phyloP scores from a whole-genome alignment of 306 rosid species.

The Abrus precatorius region DNA sequence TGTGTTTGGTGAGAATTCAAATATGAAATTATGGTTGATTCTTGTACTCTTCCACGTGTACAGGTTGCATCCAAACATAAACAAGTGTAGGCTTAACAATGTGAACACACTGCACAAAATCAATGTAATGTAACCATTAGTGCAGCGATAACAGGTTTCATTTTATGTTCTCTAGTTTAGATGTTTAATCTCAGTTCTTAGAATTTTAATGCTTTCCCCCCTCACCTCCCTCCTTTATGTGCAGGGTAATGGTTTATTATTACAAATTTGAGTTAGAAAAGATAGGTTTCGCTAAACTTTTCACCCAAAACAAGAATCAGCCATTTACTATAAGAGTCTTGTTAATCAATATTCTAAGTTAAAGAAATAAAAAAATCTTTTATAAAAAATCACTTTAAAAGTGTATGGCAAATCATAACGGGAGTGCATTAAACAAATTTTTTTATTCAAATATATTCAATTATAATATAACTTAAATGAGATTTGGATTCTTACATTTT shows the following conservation, averaged over 20 bases:
- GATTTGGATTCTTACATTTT: no score
- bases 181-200: conserved; percentile 2
- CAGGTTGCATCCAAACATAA: conserved; percentile 91
- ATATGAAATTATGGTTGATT: conserved; percentile 86
- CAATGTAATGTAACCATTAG: conserved; percentile 29
- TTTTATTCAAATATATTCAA: no score
- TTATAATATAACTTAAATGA: no score
- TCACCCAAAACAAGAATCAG: not conserved
- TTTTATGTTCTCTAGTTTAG: conserved; percentile 4
- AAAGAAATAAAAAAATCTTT: no score
- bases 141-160: not conserved
- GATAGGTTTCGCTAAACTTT: not conserved
- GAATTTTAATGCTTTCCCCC: not conserved
- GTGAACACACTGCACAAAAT: conserved; percentile 79
- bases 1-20: conserved; percentile 78
- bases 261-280: not conserved
- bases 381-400: no score
- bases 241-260: not conserved
- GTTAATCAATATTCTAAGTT: no score
- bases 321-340: no score
- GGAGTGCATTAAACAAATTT: no score
- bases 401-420: no score
- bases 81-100: conserved; percentile 85
- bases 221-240: not conserved
- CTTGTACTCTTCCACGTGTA: conserved; percentile 86